Conservation (phyloP, 2,329 filamentous ascomycete genomes). For the Penicillium capsulatum region DNA sequence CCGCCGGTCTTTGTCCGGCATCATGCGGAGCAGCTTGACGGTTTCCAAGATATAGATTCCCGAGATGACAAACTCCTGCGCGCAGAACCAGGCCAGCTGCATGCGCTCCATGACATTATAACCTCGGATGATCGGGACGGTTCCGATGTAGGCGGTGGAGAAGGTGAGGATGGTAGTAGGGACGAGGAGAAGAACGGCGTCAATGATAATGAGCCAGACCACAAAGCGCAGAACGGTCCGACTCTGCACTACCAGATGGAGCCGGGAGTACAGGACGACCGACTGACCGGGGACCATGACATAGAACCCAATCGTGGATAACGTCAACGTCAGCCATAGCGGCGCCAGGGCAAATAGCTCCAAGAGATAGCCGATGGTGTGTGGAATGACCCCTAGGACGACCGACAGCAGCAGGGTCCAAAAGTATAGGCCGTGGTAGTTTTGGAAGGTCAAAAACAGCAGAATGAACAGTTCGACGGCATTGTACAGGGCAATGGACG, state of each 20-base stretch:
- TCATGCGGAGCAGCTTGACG: conserved; percentile 40
- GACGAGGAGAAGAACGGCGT: conserved; percentile 51
- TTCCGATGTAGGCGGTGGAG: conserved; percentile 31
- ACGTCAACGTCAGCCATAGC: conserved; percentile 34
- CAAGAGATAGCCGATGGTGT: conserved; percentile 40
- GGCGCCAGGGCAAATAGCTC: conserved; percentile 35
- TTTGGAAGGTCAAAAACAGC: conserved; percentile 37
- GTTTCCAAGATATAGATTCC: conserved; percentile 52
- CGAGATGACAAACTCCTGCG: conserved; percentile 47
- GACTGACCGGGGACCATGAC: conserved; percentile 59
- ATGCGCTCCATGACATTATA: conserved; percentile 45
- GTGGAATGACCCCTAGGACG: conserved; percentile 34
- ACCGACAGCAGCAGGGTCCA: conserved; percentile 39
- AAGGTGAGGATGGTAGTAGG: conserved; percentile 54
- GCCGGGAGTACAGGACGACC: conserved; percentile 59
- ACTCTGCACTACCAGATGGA: conserved; percentile 57
- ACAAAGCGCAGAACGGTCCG: conserved; percentile 46
- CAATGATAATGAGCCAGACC: conserved; percentile 55
- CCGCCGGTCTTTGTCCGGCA: conserved; percentile 32
- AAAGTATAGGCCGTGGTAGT: conserved; percentile 40
- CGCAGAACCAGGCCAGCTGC: conserved; percentile 42
- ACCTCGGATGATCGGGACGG: conserved; percentile 25
- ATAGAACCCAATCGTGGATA: conserved; percentile 53
- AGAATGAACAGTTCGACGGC: conserved; percentile 42
- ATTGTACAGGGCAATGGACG: conserved; percentile 46